Base-by-base conservation (phyloP, 1,139 yeast genomes). In the Candida glucosophila region DNA sequence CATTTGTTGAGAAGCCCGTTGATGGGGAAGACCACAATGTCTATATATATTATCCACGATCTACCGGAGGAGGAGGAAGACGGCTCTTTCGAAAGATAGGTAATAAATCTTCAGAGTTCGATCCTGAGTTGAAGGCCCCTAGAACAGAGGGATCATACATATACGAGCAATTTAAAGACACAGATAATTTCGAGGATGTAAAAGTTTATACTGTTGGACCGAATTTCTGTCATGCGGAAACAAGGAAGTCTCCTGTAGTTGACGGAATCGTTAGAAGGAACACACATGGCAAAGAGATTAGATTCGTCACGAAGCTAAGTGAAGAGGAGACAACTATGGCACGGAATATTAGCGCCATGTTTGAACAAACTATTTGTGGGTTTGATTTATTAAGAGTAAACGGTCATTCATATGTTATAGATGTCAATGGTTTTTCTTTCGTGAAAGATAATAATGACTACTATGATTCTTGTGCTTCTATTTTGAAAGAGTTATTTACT, bases 21-120 rank as follows among this genome's bases (percentile, higher is more conserved):
- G 96, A 92, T 54, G 99, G 99, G 24, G 99, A 92, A 55, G 95
- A 92, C 52, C 99, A 92, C 55, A 92, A 92, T 49, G 90, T 92
- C 23, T 85, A 80, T 50, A 90, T 92, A 24, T 92, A 92, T 53
- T 90, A 90, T 49, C 81, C 92, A 20, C 71, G 73, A 30, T 71
- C 79, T 30, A 78, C 82, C 29, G 99, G 99, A 27, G 99, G 98
- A 29, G 99, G 99, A 37, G 99, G 99, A 13, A 68, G 99, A 37
- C 66, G 93, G 29, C 59, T 92, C 32, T 92, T 92, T 58, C 71
- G 99, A 39, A 92, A 92, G 49, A 93, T 92, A 32, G 98, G 98
- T 31, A 92, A 92, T 58, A 92, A 92, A 54, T 82, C 95, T 1
- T 85, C 96, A 10, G 98, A 92, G 47, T 92, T 82, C 52, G 99